Evolutionary conservation across 2,329 filamentous ascomycete genomes (phyloP), one percentile per base, ranked within the genome.

Genomic region (Rhynchosporium graminicola): DNA sequence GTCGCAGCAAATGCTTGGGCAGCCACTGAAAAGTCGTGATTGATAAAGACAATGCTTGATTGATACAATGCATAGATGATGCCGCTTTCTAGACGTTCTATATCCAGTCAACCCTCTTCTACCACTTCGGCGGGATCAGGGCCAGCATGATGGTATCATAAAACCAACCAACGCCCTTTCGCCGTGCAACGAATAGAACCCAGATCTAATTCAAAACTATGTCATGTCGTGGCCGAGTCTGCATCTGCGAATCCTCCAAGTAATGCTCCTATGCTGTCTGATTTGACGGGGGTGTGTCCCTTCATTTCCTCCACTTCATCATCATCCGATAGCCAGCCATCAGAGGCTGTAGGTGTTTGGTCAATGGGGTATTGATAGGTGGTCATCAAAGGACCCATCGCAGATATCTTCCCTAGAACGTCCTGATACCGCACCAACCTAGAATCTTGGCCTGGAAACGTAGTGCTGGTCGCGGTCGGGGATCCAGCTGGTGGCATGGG

Each of bases 391-490:
- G 43, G 76, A 59, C 84, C 80, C 15, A 78, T 74, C 40, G 77
- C 73, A 15, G 80, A 81, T 9, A 88, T 79, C 68, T 84, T 87
- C 20, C 84, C 83, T 15, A 88, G 79, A 54, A 88, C 80, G 67
- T 82, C 82, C 68, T 87, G 84, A 72, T 87, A 88, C 60, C 82
- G 83, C 56, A 82, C 78, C 29, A 84, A 74, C 62, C 82, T 80
- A 51, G 81, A 78, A 65, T 85, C 83, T 71, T 86, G 83, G 54
- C 80, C 81, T 57, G 82, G 78, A 68, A 82, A 80, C 31, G 76
- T 76, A 59, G 65, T 65, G 45, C 61, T 60, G 46, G 75, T 70
- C 68, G 78, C 70, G 65, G 73, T 69, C 57, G 72, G 69, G 40
- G 76, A 74, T 63, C 80, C 80, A 54, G 60, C 43, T 46, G 50